Percentiles rank a stretch among this genome's conserved stretches.
phyloP scores from a whole-genome alignment of 768 basidiomycete species.

The Amanita jacksonii region DNA sequence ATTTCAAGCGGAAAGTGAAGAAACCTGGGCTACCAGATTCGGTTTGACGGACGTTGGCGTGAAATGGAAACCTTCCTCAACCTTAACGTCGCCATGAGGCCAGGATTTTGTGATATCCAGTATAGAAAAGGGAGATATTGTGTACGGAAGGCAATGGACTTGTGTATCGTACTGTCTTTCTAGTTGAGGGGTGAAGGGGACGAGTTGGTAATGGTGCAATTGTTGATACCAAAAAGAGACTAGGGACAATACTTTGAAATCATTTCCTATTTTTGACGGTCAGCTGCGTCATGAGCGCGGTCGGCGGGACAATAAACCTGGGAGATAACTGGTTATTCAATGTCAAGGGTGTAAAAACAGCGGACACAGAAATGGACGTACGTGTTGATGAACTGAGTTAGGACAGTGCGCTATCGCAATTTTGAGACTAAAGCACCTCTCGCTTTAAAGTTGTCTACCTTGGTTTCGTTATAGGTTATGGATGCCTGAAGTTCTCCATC shows the following conservation, averaged over 20 bases:
- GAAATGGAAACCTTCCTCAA: constrained; percentile 31
- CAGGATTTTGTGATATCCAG: constrained; percentile 26
- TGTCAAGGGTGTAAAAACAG: constrained; percentile 7
- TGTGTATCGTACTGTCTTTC: constrained; percentile 38
- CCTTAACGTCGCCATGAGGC: constrained; percentile 24
- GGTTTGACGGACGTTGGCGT: constrained; percentile 33
- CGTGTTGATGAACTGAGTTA: constrained; percentile 33
- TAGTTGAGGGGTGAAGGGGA: constrained; percentile 41
- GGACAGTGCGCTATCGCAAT: constrained; percentile 19
- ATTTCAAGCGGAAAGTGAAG: background rate
- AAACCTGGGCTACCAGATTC: constrained; percentile 24
- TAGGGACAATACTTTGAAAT: constrained; percentile 35
- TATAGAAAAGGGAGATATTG: constrained; percentile 41
- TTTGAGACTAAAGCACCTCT: background rate
- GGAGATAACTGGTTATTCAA: constrained; percentile 29
- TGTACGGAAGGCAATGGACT: constrained; percentile 49
- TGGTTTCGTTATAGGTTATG: constrained; percentile 17
- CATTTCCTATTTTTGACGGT: constrained; percentile 26
- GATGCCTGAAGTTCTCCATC: constrained; percentile 41
- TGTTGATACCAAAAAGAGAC: constrained; percentile 26
- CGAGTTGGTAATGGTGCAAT: constrained; percentile 17
- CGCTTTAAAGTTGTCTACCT: constrained; percentile 17
- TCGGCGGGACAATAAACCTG: constrained; percentile 22
- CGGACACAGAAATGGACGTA: constrained; percentile 24
- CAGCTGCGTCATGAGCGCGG: background rate